Evolutionary conservation across 805 yeast species (phyloP).

Genomic region (Yarrowia phangngaensis): DNA sequence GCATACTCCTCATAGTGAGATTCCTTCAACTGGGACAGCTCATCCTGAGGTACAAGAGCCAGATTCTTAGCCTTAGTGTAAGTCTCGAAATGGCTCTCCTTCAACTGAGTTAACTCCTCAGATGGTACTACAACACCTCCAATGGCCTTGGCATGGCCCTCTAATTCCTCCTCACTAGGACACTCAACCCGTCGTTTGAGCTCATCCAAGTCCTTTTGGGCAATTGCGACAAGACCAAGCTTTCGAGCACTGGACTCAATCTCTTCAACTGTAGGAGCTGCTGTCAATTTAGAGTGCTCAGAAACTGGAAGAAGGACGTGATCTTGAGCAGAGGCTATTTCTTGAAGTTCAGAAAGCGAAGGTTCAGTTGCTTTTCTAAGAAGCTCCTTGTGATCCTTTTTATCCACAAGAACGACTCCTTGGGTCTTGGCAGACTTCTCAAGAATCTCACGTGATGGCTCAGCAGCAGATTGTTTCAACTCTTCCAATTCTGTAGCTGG

Average conservation of each 20-base stretch:
- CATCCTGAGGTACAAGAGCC: neutral
- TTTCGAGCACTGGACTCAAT: slow-evolving; percentile 26
- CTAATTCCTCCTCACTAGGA: slow-evolving; percentile 31
- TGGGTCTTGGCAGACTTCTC: slow-evolving; percentile 32
- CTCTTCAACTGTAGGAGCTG: slow-evolving; percentile 31
- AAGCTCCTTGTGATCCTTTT: slow-evolving; percentile 29
- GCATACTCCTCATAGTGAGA: neutral
- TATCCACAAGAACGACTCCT: slow-evolving; percentile 31
- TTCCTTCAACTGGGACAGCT: neutral
- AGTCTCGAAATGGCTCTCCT: neutral
- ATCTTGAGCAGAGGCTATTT: slow-evolving; percentile 39
- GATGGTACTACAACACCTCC: slow-evolving; percentile 27
- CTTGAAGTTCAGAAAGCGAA: slow-evolving; percentile 36
- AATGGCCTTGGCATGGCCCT: slow-evolving; percentile 24
- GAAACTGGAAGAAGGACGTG: slow-evolving; percentile 39
- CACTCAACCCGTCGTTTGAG: slow-evolving; percentile 29
- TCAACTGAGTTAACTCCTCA: slow-evolving; percentile 28
- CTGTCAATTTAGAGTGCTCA: slow-evolving; percentile 38
- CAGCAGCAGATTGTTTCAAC: slow-evolving; percentile 23
- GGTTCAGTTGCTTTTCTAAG: slow-evolving; percentile 28
- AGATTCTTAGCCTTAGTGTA: neutral
- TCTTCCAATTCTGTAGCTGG: slow-evolving; percentile 38
- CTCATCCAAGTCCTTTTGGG: slow-evolving; percentile 31
- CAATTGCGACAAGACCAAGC: slow-evolving; percentile 30
- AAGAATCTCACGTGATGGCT: slow-evolving; percentile 31